Evolutionary conservation across 2,329 filamentous ascomycete species (phyloP), one percentile per base, ranked within the genome.

Genomic region (Microsporum audouinii): DNA sequence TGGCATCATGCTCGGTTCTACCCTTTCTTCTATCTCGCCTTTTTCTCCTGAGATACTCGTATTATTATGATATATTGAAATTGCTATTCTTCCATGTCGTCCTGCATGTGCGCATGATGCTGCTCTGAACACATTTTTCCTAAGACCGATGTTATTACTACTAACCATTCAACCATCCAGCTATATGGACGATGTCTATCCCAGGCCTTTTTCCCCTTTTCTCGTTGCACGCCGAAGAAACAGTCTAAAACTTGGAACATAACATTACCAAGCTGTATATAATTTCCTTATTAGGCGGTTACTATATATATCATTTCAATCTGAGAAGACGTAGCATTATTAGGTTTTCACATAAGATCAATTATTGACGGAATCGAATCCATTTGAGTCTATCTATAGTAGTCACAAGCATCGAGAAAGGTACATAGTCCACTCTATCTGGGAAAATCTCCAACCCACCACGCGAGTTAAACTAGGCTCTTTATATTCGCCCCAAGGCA

Each of bases 51-150:
- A 45, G 33, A 53, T 27, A 6, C 14, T 12, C 45, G 57, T 59
- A 34, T 59, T 59, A 59, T 57, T 57, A 57, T 41, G 39, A 41
- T 47, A 59, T 59, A 59, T 59, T 47, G 12, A 47, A 29, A 27
- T 47, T 27, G 29, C 33, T 34, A 5, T 53, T 34, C 31, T 53
- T 53, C 14, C 7, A 2, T 23, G 7, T 29, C 43, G 8, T 14
- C 49, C 29, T 29, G 43, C 43, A 17, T 27, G 43, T 47, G 5
- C 17, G 23, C 17, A 47, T 47, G 43, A 47, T 27, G 43, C 43
- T 47, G 27, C 23, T 27, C 8, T 8, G 7, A 27, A 47, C 49
- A 34, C 31, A 34, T 53, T n/a, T 8, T 34, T 53, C 14, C 10
- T n/a, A 53, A 33, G 10, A 53, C 27, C 49, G 14, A 5, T 34